These are phyloP conservation scores for Blastocystis sp. DNA, from an alignment of 352 stramenopile genomes.

Conservation along the genomic window DNA sequence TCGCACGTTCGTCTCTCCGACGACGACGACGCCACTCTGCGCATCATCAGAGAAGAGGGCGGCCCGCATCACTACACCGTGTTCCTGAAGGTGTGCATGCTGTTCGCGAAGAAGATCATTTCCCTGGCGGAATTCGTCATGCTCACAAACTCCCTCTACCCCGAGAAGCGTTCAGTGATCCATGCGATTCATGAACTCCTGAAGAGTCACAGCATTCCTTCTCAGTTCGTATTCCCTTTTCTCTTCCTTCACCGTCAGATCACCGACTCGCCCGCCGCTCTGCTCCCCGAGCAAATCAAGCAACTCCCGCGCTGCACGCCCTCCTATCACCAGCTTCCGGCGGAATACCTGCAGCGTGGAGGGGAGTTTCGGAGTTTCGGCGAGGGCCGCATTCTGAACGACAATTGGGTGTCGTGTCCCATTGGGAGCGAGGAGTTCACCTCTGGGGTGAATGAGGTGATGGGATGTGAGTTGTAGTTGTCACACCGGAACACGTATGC, in stretches of 20 bases:
- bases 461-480: conserved; percentile 75
- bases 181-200: conserved; percentile 1
- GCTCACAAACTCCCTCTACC: background rate
- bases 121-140: conserved; percentile 35
- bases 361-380: background rate
- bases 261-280: background rate
- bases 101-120: conserved; percentile 11
- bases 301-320: conserved; percentile 43
- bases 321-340: conserved; percentile 44
- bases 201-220: background rate
- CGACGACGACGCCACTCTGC: too few relatives aligned
- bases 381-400: conserved; percentile 27
- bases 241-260: background rate
- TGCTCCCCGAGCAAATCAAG: conserved; percentile 62
- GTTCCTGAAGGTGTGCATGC: too few relatives aligned
- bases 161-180: background rate
- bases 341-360: conserved; percentile 40
- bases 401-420: conserved; percentile 56
- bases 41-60: too few relatives aligned
- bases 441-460: background rate
- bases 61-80: too few relatives aligned
- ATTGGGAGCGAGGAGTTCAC: conserved; percentile 51
- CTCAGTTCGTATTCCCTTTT: background rate
- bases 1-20: too few relatives aligned
- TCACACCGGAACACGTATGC: conserved; percentile 98